Conservation (phyloP, 495 filamentous ascomycete species). For the Penicillium canariense region DNA sequence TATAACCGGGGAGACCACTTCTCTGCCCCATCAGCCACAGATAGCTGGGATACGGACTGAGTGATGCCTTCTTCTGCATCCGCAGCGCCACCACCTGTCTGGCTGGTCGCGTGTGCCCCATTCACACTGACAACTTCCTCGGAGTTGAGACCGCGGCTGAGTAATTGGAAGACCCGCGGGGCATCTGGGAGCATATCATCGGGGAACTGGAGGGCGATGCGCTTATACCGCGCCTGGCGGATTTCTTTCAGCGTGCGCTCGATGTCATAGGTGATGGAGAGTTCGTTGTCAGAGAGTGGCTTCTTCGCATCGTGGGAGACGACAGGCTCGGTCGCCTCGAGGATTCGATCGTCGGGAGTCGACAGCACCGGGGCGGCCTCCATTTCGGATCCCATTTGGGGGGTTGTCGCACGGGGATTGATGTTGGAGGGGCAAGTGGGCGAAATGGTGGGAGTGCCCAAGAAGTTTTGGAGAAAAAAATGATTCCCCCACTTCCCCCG, state of each 20-base stretch:
- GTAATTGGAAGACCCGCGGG: slow-evolving; percentile 69
- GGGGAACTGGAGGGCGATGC: slow-evolving; percentile 90
- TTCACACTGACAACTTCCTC: slow-evolving; percentile 20
- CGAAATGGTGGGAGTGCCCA: slow-evolving; percentile 2
- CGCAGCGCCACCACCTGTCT: slow-evolving; percentile 12
- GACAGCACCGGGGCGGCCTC: slow-evolving; percentile 73
- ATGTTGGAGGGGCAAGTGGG: slow-evolving; percentile 10
- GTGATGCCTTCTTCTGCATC: slow-evolving; percentile 21
- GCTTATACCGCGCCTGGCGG: slow-evolving; percentile 61
- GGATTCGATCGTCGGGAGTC: slow-evolving; percentile 78
- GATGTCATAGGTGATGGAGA: slow-evolving; percentile 82
- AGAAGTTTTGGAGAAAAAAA: slow-evolving; percentile 26
- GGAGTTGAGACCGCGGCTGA: slow-evolving; percentile 59
- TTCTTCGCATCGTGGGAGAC: slow-evolving; percentile 30
- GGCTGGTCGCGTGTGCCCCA: slow-evolving; percentile 7
- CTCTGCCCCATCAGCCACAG: slow-evolving; percentile 26
- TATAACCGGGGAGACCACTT: slow-evolving; percentile 57
- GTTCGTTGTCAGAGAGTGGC: slow-evolving; percentile 62
- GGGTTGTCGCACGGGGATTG: background rate
- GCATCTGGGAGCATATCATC: slow-evolving; percentile 88
- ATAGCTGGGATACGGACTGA: slow-evolving; percentile 32
- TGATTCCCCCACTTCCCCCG: slow-evolving; percentile 37
- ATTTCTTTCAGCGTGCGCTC: slow-evolving; percentile 77
- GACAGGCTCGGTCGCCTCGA: slow-evolving; percentile 51
- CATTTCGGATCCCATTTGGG: slow-evolving; percentile 36